Conservation (phyloP, 192 early-diverging fungal genomes). For the Pecoramyces ruminantium region DNA sequence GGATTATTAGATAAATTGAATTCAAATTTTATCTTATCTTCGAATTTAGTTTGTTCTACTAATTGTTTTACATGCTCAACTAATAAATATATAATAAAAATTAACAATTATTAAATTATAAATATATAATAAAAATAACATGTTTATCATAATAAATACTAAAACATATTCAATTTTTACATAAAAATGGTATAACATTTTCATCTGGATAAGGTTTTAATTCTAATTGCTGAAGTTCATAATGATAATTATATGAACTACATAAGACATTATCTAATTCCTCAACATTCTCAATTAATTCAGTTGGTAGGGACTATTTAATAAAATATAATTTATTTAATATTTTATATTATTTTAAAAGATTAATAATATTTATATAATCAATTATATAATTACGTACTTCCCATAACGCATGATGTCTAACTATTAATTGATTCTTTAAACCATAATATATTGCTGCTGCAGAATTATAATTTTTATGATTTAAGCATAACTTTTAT, state of each 20-base stretch:
- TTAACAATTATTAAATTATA: too few species aligned
- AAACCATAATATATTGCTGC: background rate
- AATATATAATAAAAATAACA: too few species aligned
- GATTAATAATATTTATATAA: too few species aligned
- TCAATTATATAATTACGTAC: too few species aligned
- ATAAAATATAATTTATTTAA: too few species aligned
- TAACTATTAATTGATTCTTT: background rate
- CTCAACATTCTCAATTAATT: background rate
- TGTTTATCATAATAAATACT: too few species aligned
- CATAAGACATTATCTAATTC: background rate
- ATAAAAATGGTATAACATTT: background rate
- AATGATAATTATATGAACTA: background rate
- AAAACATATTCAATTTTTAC: too few species aligned
- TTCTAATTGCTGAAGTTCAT: background rate
- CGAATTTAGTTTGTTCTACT: background rate
- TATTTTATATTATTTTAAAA: too few species aligned
- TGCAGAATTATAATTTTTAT: background rate
- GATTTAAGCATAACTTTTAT: background rate
- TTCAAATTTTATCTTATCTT: too few species aligned
- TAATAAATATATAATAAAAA: too few species aligned
- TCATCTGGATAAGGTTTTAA: background rate
- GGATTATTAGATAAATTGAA: too few species aligned
- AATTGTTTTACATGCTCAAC: background rate
- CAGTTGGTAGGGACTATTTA: background rate
- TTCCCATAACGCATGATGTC: background rate